A percentile compares a stretch with the other conserved stretches of the same genome.
These are phyloP conservation scores for Lobosporangium transversale DNA, from an alignment of 192 early-diverging fungal genomes.

Conservation along the genomic window DNA sequence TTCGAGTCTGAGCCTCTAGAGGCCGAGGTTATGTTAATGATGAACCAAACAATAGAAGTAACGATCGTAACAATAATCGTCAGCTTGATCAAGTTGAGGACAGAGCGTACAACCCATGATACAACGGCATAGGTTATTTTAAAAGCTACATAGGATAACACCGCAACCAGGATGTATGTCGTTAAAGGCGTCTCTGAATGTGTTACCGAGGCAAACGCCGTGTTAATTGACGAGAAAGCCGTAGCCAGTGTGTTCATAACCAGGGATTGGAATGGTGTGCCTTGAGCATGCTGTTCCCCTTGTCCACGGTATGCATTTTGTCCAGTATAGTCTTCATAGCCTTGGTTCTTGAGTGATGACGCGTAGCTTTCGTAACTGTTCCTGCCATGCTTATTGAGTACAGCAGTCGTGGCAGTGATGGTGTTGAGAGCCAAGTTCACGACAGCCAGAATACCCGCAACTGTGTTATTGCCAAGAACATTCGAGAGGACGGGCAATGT, in stretches of 20 bases:
- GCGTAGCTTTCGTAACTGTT: neutral
- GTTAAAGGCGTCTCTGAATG: constrained; percentile 32
- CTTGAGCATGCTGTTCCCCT: neutral
- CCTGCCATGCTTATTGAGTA: constrained; percentile 7
- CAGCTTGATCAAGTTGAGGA: constrained; percentile 41
- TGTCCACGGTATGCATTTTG: constrained; percentile 4
- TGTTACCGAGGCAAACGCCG: constrained; percentile 29
- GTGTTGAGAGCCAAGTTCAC: constrained; percentile 36
- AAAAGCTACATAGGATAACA: constrained; percentile 36
- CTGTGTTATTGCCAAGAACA: constrained; percentile 43
- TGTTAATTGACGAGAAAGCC: constrained; percentile 20
- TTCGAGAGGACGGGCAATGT: constrained; percentile 35
- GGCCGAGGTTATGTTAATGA: constrained; percentile 26
- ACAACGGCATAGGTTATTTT: constrained; percentile 35
- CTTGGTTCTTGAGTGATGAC: constrained; percentile 5
- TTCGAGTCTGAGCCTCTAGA: neutral
- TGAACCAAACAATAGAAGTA: constrained; percentile 31
- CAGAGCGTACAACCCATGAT: constrained; percentile 36
- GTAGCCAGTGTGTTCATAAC: constrained; percentile 16
- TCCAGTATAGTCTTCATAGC: neutral
- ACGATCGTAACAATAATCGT: constrained; percentile 34
- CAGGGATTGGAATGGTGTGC: constrained; percentile 12
- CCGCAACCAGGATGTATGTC: constrained; percentile 32
- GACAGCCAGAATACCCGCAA: constrained; percentile 33
- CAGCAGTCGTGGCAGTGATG: constrained; percentile 2